Base-by-base conservation (phyloP, 306 rosid species). In the Nissolia schottii region DNA sequence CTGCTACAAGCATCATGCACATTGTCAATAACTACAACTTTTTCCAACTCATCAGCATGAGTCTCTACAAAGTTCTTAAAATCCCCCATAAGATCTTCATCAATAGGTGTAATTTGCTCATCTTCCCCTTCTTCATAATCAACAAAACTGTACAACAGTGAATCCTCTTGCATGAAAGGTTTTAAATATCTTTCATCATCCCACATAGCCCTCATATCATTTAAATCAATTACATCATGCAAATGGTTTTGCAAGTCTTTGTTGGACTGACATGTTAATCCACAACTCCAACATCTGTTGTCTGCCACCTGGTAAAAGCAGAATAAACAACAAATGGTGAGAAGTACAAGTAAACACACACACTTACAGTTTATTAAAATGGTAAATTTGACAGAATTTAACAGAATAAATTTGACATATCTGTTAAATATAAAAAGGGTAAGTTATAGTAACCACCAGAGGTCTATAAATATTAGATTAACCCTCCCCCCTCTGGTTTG, bases 261-360 rank as follows among this genome's bases (percentile, higher is more conserved):
- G 54, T 74, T 82, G 74, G 93, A 86, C 29, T 67, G 75, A 28
- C 79, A 86, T n/a, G 63, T 64, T 45, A 82, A 67, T 55, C 92
- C 93, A 31, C 96, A 94, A 69, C 79, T 86, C 99, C 99, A 94
- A 81, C 97, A 91, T 71, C 57, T 87, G 65, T 64, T 82, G 62
- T 91, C 81, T 5, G 87, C 86, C 37, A 91, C 99, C 97, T 94
- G 78, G 62, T 20, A 61, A 29, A 60, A 37, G 7, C 34, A 50
- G 7, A 79, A 57, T 10, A 71, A 59, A 18, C 41, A 37, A 10
- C 12, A 1, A 2, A 57, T 15, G 28, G 70, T 31, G 31, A 25
- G 34, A 49, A 54, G 5, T 59, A 34, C 15, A 54, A 22, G 40
- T 35, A 40, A 34, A 65, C 41, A 3, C 67, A 14, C 37, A 51